Evolutionary conservation across 495 filamentous ascomycete species (phyloP).

Genomic region (Lasiosphaeria hispida): DNA sequence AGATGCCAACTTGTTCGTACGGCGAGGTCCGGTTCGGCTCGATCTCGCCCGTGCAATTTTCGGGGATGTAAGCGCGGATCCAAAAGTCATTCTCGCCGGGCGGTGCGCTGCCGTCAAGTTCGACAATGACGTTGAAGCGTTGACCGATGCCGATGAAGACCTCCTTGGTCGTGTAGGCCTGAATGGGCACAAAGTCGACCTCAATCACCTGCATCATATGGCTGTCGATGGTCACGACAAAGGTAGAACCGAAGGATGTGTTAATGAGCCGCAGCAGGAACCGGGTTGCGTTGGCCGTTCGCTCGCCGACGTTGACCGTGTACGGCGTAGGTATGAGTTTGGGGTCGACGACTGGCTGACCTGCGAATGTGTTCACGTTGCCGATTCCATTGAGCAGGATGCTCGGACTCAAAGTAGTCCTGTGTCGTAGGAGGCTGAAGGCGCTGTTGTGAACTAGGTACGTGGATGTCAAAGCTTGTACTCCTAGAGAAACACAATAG

Average conservation of each 20-base stretch:
- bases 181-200: slow-evolving; percentile 43
- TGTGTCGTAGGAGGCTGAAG: no score
- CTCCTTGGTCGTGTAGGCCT: slow-evolving; percentile 29
- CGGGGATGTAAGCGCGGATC: slow-evolving; percentile 11
- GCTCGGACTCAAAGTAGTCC: slow-evolving; percentile 6
- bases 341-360: no score
- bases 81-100: slow-evolving; percentile 3
- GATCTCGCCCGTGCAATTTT: background rate
- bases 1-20: background rate
- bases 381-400: slow-evolving; percentile 38
- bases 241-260: slow-evolving; percentile 32
- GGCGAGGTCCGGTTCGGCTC: background rate
- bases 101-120: slow-evolving; percentile 42
- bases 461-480: no score
- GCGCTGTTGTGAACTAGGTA: no score
- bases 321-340: slow-evolving; percentile 12
- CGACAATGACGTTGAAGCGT: slow-evolving; percentile 62
- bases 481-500: no score
- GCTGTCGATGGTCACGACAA: slow-evolving; percentile 40
- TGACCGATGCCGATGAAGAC: slow-evolving; percentile 63
- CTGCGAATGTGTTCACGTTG: no score
- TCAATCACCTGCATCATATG: slow-evolving; percentile 46
- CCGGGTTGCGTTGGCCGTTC: slow-evolving; percentile 22
- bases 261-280: slow-evolving; percentile 56
- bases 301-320: slow-evolving; percentile 5